A percentile compares a stretch with the other conserved stretches of the same genome.
These are phyloP conservation scores for Rhizopus arrhizus DNA, from an alignment of 371 early-diverging fungal species.

Conservation along the genomic window DNA sequence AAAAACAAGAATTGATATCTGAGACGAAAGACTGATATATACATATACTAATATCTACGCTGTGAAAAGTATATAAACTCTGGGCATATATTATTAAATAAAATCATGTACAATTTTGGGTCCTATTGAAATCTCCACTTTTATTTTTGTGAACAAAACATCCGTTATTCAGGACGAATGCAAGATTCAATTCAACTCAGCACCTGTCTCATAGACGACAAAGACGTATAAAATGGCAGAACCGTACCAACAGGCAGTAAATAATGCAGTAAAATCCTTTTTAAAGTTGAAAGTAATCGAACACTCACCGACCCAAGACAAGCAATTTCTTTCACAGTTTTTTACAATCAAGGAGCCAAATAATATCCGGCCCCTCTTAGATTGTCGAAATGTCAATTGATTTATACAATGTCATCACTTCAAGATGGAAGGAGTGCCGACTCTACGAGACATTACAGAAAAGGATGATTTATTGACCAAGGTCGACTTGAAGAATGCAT, in stretches of 20 bases:
- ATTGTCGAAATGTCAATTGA: slow-evolving; percentile 38
- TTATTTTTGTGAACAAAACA: too few species aligned
- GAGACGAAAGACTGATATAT: too few species aligned
- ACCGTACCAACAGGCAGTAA: background rate
- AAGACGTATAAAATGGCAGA: background rate
- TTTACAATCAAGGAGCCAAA: background rate
- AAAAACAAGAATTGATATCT: too few species aligned
- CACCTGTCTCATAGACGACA: background rate
- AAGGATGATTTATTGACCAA: slow-evolving; percentile 36
- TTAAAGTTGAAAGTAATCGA: background rate
- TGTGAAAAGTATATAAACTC: too few species aligned
- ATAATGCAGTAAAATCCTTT: background rate
- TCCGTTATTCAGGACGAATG: background rate
- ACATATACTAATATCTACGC: too few species aligned
- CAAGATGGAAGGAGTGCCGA: slow-evolving; percentile 31
- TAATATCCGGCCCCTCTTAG: slow-evolving; percentile 21
- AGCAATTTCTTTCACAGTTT: background rate
- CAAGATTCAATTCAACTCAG: background rate
- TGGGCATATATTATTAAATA: too few species aligned
- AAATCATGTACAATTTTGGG: too few species aligned
- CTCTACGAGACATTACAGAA: slow-evolving; percentile 31
- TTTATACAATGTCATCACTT: slow-evolving; percentile 33
- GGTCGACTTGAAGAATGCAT: slow-evolving; percentile 19
- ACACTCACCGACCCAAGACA: background rate
- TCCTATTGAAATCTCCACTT: too few species aligned